A percentile compares a stretch with the other conserved stretches of the same genome.
These are phyloP conservation scores for Lipomyces yamanashiensis DNA, from an alignment of 805 yeast genomes.

Conservation along the genomic window DNA sequence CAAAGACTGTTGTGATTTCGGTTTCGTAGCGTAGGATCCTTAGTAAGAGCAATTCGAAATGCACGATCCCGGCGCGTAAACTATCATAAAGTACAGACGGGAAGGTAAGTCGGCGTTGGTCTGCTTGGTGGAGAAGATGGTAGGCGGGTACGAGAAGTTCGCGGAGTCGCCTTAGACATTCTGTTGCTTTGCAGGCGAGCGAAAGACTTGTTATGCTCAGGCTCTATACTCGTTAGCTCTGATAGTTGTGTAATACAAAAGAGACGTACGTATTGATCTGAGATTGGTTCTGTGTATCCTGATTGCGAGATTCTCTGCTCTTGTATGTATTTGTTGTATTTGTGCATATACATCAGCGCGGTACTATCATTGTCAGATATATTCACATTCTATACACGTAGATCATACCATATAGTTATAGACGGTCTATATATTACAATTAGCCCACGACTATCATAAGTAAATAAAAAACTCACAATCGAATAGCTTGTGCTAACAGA, in stretches of 20 bases:
- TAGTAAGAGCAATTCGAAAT: conserved; percentile 24
- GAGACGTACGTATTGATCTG: conserved; percentile 20
- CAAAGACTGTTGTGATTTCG: conserved; percentile 2
- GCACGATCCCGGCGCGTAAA: conserved; percentile 28
- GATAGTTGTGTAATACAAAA: neutral
- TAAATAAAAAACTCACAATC: conserved; percentile 6
- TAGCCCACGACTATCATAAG: neutral
- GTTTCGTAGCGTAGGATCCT: conserved; percentile 20
- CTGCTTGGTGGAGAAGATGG: conserved; percentile 19
- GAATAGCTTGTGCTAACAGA: conserved; percentile 3
- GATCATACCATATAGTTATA: conserved; percentile 13
- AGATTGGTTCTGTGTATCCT: neutral
- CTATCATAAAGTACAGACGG: conserved; percentile 27
- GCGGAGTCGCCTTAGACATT: conserved; percentile 29
- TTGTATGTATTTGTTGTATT: conserved; percentile 1
- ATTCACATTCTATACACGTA: too few relatives aligned
- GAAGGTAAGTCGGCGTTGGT: conserved; percentile 7
- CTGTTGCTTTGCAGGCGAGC: conserved; percentile 31
- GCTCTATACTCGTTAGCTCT: conserved; percentile 14
- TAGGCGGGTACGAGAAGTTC: conserved; percentile 32
- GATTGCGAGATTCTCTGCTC: neutral
- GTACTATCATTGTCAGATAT: neutral
- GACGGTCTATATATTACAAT: conserved; percentile 8
- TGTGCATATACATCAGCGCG: conserved; percentile 15
- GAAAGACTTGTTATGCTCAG: conserved; percentile 22